These are phyloP conservation scores for Trichothecium sympodiale DNA, from an alignment of 2,329 filamentous ascomycete genomes.

Conservation along the genomic window DNA sequence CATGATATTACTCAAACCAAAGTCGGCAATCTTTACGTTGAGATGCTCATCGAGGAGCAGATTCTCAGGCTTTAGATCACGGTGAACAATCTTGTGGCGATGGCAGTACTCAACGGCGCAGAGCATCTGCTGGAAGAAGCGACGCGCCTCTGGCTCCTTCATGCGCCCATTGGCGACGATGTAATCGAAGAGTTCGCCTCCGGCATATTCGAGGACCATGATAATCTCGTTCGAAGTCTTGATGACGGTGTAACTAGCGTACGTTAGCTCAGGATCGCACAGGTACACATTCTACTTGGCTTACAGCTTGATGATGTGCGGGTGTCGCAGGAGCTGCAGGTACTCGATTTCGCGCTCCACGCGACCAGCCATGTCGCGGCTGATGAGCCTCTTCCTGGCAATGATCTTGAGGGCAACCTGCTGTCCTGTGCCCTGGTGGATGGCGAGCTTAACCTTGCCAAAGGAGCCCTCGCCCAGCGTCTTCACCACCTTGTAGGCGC, in stretches of 20 bases:
- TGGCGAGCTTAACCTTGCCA: conserved; percentile 95
- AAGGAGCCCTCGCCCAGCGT: conserved; percentile 96
- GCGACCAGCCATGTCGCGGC: conserved; percentile 92
- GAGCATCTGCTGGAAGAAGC: conserved; percentile 98
- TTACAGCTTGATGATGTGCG: conserved; percentile 97
- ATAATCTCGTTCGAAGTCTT: conserved; percentile 91
- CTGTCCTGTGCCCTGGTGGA: conserved; percentile 83
- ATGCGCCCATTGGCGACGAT: conserved; percentile 91
- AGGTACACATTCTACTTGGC: conserved; percentile 18
- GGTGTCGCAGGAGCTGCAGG: conserved; percentile 85
- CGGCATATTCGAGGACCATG: conserved; percentile 98
- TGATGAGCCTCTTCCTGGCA: conserved; percentile 88
- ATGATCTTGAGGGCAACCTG: conserved; percentile 98
- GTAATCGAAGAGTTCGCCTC: conserved; percentile 94
- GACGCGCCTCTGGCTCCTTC: conserved; percentile 82
- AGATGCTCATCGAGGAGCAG: conserved; percentile 86
- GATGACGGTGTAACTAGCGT: conserved; percentile 78
- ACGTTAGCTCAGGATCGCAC: not conserved
- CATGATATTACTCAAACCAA: conserved; percentile 99
- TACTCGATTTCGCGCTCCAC: conserved; percentile 99
- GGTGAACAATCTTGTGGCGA: conserved; percentile 95
- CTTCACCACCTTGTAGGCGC: conserved; percentile 81
- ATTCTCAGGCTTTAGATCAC: conserved; percentile 96
- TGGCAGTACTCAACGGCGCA: conserved; percentile 99
- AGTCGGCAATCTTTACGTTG: conserved; percentile 99